Evolutionary conservation across 2,329 filamentous ascomycete species (phyloP), one percentile per base, ranked within the genome.

Genomic region (Claviceps africana): DNA sequence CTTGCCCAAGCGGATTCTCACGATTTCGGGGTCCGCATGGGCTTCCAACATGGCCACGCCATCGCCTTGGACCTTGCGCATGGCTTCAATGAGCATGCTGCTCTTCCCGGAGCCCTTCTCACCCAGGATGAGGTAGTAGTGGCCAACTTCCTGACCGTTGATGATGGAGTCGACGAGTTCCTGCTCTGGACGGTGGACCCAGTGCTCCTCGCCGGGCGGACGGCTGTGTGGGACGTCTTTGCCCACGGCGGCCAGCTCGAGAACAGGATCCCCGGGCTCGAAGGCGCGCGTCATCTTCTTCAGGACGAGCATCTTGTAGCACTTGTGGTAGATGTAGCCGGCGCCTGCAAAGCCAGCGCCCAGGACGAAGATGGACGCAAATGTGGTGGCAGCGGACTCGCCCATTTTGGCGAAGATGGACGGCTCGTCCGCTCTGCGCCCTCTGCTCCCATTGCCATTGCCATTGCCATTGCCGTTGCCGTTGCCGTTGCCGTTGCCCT

Each of bases 81-180:
- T 98, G 9, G 88, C 88, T 64, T 97, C 88, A 21, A 98, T 61
- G 35, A 98, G 72, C 93, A 98, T 97, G 58, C 87, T 94, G 55
- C 87, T 94, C 72, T 98, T 98, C 7, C 93, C 93, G 0, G 88
- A 94, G 5, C 93, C 93, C 70, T 98, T 97, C 64, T 97, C 93
- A 45, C 93, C 93, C 47, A 97, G 82, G 2, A 98, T 73, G 2
- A 98, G 76, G 67, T 93, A 87, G 63, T 98, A 98, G 63, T 94
- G 89, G 11, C 93, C 93, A 46, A 74, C 73, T 30, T 80, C 74
- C 2, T 74, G 69, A 1, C 93, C 93, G 47, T 77, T 71, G 25
- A 98, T 78, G 57, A 98, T 96, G n/a, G 71, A 73, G 65, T 98
- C 85, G 56, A 98, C 83, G 54, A 77, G 80, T 4, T 71, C 66